Percentiles rank a stretch among this genome's conserved stretches.
phyloP scores from a whole-genome alignment of 1,139 yeast species.

The Sugiyamaella novakii region DNA sequence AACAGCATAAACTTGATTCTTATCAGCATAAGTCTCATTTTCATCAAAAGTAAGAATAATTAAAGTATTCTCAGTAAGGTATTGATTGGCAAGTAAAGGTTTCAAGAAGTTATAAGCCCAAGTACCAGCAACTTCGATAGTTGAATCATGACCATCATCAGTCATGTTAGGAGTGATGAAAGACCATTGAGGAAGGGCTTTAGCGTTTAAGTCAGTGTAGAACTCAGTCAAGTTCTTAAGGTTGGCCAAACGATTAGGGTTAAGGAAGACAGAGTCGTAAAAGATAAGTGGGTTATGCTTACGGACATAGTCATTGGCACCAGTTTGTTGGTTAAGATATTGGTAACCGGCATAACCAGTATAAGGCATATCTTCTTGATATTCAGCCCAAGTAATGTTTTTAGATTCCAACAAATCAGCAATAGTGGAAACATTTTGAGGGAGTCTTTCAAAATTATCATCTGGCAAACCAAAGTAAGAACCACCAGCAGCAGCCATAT shows the following conservation, averaged over 20 bases:
- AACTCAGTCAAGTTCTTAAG: slow-evolving; percentile 52
- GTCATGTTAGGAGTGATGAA: slow-evolving; percentile 56
- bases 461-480: slow-evolving; percentile 51
- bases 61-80: slow-evolving; percentile 50
- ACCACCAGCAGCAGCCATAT: slow-evolving; percentile 52
- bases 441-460: slow-evolving; percentile 49
- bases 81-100: slow-evolving; percentile 47
- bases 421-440: slow-evolving; percentile 49
- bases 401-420: slow-evolving; percentile 50
- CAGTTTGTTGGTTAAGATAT: slow-evolving; percentile 47
- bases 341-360: slow-evolving; percentile 52
- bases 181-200: slow-evolving; percentile 51
- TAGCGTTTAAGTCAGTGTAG: slow-evolving; percentile 43
- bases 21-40: slow-evolving; percentile 46
- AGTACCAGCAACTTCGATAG: slow-evolving; percentile 47
- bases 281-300: slow-evolving; percentile 52
- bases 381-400: slow-evolving; percentile 53
- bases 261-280: slow-evolving; percentile 45
- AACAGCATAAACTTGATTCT: slow-evolving; percentile 49
- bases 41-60: slow-evolving; percentile 53
- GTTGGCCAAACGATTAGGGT: slow-evolving; percentile 43
- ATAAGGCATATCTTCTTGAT: slow-evolving; percentile 54
- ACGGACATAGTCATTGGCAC: slow-evolving; percentile 51
- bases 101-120: slow-evolving; percentile 50
- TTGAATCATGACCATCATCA: slow-evolving; percentile 53